phyloP scores from a whole-genome alignment of 768 basidiomycete species.

The Suillus luteus region DNA sequence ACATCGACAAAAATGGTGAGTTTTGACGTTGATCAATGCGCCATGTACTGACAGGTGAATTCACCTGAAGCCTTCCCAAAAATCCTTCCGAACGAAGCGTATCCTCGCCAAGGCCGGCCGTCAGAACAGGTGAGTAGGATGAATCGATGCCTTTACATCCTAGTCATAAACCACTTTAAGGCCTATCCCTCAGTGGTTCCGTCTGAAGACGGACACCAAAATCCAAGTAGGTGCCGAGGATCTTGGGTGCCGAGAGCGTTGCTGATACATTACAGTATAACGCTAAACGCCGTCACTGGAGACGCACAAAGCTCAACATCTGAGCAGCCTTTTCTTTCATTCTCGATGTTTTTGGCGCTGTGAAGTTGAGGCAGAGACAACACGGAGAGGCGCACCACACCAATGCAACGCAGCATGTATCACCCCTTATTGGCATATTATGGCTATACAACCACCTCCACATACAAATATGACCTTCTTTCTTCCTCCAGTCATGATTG shows the following conservation, averaged over 20 bases:
- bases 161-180: conserved; percentile 38
- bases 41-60: conserved; percentile 15
- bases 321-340: conserved; percentile 39
- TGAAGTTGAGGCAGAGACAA: conserved; percentile 15
- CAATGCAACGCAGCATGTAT: conserved; percentile 29
- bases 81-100: conserved; percentile 96
- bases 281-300: conserved; percentile 98
- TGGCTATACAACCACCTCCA: conserved; percentile 18
- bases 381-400: conserved; percentile 14
- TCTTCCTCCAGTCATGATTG: background rate
- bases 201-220: conserved; percentile 93
- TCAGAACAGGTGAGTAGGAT: conserved; percentile 81
- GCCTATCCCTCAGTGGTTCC: conserved; percentile 99
- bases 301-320: conserved; percentile 98
- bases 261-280: conserved; percentile 60
- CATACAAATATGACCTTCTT: conserved; percentile 22
- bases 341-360: conserved; percentile 10
- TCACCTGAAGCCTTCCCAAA: conserved; percentile 87
- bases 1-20: conserved; percentile 54
- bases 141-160: background rate
- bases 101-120: conserved; percentile 94
- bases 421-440: conserved; percentile 20
- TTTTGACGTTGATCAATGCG: conserved; percentile 2
- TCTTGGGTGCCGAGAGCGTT: background rate
- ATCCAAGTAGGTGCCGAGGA: conserved; percentile 61